Conservation (phyloP, 768 basidiomycete species). For the Auriculariales sp. region DNA sequence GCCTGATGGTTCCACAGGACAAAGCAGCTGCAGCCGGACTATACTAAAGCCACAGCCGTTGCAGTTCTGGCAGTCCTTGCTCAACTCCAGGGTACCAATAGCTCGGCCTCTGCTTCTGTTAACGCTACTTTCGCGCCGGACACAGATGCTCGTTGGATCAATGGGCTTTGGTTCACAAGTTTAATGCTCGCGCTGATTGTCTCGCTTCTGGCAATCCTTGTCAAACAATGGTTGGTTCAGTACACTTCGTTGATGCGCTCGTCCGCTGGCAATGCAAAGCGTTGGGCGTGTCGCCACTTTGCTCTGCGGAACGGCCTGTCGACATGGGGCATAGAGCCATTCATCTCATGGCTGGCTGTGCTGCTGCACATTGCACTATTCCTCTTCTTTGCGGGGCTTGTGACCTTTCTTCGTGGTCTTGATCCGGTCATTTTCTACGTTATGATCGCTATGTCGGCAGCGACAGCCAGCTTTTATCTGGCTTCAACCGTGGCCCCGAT, state of each 20-base stretch:
- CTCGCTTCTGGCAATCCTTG: neutral
- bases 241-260: neutral
- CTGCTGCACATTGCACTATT: constrained; percentile 1
- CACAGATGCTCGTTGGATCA: neutral
- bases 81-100: too few relatives aligned
- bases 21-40: constrained; percentile 2
- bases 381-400: constrained; percentile 2
- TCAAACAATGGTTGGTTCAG: neutral
- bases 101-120: too few relatives aligned
- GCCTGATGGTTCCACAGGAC: too few relatives aligned
- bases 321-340: neutral
- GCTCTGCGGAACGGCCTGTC: neutral
- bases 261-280: neutral
- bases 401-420: neutral
- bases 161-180: neutral
- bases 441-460: too few relatives aligned
- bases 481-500: too few relatives aligned
- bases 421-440: neutral
- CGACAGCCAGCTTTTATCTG: too few relatives aligned
- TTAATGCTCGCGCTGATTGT: neutral
- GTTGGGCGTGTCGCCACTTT: neutral
- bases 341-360: constrained; percentile 1
- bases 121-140: neutral
- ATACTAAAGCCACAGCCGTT: neutral
- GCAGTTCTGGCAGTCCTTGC: neutral